A percentile compares a stretch with the other conserved stretches of the same genome.
These are phyloP conservation scores for Globisporangium echinulatum DNA, from an alignment of 352 stramenopile genomes.

Conservation along the genomic window DNA sequence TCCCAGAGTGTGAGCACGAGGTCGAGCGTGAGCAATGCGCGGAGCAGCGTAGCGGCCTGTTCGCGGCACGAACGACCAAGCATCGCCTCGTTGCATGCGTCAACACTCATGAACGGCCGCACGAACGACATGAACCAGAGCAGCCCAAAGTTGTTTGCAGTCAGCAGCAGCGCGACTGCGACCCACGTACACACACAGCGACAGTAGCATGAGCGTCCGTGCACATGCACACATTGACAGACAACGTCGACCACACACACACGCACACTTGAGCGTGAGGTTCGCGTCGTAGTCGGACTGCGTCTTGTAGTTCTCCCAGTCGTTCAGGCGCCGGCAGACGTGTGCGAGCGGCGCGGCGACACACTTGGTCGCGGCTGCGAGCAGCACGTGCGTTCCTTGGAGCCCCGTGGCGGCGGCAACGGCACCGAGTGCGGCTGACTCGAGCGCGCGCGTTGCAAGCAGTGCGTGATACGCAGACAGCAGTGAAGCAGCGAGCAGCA, in stretches of 20 bases:
- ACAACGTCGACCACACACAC: no score
- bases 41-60: slow-evolving; percentile 42
- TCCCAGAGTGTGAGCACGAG: slow-evolving; percentile 27
- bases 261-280: slow-evolving; percentile 73
- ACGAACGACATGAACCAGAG: slow-evolving; percentile 53
- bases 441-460: slow-evolving; percentile 29
- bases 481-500: slow-evolving; percentile 19
- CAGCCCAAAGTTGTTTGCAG: slow-evolving; percentile 50
- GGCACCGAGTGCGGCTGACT: slow-evolving; percentile 6
- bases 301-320: slow-evolving; percentile 75
- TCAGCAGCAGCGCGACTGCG: slow-evolving; percentile 50
- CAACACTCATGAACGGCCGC: slow-evolving; percentile 20
- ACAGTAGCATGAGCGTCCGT: not conserved
- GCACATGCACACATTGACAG: no score
- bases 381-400: slow-evolving; percentile 23
- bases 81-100: slow-evolving; percentile 13
- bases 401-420: slow-evolving; percentile 13
- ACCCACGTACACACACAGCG: not conserved
- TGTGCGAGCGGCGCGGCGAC: slow-evolving; percentile 18
- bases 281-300: slow-evolving; percentile 59
- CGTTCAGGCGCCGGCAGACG: slow-evolving; percentile 29
- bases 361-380: slow-evolving; percentile 39
- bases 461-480: slow-evolving; percentile 25
- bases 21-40: slow-evolving; percentile 36
- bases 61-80: slow-evolving; percentile 27